Percentiles rank a stretch among this genome's conserved stretches.
These are phyloP conservation scores for Corrigiola litoralis DNA, from an alignment of 179 eudicot genomes.

Conservation along the genomic window DNA sequence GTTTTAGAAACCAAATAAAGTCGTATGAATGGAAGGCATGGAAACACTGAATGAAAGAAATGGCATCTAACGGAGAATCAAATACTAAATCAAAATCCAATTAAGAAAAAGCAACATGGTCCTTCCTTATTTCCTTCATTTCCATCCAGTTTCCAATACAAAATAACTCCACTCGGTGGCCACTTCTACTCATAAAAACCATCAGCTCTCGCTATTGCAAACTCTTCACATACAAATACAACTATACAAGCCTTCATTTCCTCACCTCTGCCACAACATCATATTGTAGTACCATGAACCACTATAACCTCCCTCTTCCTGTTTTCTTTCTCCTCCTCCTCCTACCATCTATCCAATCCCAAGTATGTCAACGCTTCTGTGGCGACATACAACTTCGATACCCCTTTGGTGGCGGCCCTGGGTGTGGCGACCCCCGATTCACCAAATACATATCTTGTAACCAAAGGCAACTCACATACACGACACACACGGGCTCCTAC, in stretches of 20 bases:
- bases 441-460: slow-evolving; percentile 49
- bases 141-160: background rate
- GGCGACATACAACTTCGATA: slow-evolving; percentile 61
- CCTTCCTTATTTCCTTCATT: slow-evolving; percentile 13
- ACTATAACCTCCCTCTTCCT: slow-evolving; percentile 9
- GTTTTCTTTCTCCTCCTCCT: slow-evolving; percentile 27
- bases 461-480: slow-evolving; percentile 54
- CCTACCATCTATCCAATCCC: slow-evolving; percentile 35
- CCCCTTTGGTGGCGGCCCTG: slow-evolving; percentile 76
- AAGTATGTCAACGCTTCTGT: slow-evolving; percentile 64
- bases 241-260: background rate
- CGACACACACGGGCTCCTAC: slow-evolving; percentile 71
- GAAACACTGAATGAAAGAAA: background rate
- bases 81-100: slow-evolving; percentile 18
- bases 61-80: slow-evolving; percentile 20
- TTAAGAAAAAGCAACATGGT: slow-evolving; percentile 4
- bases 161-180: background rate
- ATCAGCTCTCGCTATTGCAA: background rate
- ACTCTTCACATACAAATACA: too few relatives aligned
- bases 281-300: slow-evolving; percentile 17
- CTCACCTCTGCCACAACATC: background rate
- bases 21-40: background rate
- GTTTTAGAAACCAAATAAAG: slow-evolving; percentile 17
- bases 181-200: background rate
- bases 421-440: slow-evolving; percentile 85